phyloP scores from a whole-genome alignment of 306 rosid genomes.

The Notholithocarpus densiflorus region DNA sequence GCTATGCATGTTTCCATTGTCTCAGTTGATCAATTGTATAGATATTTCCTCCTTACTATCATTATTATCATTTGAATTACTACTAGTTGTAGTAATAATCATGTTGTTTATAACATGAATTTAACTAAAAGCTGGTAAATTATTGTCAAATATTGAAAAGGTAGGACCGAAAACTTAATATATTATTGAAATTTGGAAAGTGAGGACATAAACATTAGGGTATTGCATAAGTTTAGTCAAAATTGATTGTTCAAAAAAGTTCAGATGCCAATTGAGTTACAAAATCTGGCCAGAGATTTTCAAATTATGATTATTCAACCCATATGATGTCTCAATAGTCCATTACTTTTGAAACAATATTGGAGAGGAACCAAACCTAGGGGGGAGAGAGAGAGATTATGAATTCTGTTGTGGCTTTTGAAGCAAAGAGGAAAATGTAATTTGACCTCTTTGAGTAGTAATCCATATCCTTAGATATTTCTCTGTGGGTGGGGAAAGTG shows the following conservation, averaged over 20 bases:
- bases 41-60: background rate
- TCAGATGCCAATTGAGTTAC: background rate
- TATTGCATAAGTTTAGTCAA: background rate
- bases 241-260: background rate
- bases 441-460: background rate
- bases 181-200: background rate
- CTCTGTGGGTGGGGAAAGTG: constrained; percentile 11
- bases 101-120: background rate
- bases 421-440: constrained; percentile 4
- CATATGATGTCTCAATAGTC: background rate
- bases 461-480: constrained; percentile 19
- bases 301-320: background rate
- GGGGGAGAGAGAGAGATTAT: background rate
- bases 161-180: background rate
- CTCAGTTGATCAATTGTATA: too few relatives aligned
- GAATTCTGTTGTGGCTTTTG: background rate
- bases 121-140: background rate
- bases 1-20: too few relatives aligned
- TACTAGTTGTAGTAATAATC: background rate
- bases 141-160: background rate
- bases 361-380: constrained; percentile 1
- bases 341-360: background rate
- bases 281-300: background rate
- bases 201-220: background rate
- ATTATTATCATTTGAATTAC: background rate